Base-by-base conservation (phyloP, 768 basidiomycete genomes). In the Pholiota microspora region DNA sequence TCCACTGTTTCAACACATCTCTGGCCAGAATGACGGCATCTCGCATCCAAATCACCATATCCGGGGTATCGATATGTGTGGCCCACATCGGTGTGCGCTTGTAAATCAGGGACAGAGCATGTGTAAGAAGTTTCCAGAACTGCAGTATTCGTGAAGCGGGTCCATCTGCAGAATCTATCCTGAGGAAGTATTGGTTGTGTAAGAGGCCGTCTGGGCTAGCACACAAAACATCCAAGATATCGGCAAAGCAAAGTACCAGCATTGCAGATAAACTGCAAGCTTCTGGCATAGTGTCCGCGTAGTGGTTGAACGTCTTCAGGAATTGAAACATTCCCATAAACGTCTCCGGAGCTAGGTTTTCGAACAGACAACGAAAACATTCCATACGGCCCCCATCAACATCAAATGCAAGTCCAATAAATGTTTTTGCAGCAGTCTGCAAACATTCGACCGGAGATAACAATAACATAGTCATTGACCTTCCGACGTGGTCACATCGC, bases 11-110 rank as follows among this genome's bases (percentile, higher is more conserved):
- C 45, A 97, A 71, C 76, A 97, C 80, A 62, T 95, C 90, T 60
- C 89, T 74, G 7, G 88, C 94, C 63, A 97, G 94, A 59, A 98
- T 94, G 49, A 98, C 77, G 2, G 95, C 97, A 66, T 98, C 97
- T 52, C 95, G 84, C 97, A 99, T 98, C 97, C 97, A 99, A 28
- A 85, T 81, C 12, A 89, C 80, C 95, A 99, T 97, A 53, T 86
- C 85, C 24, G 85, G 81, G 61, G 83, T 85, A 51, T 89, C 86
- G 68, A 91, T 91, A 67, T 79, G 88, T 7, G 74, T 68, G 0
- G 97, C 82, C 97, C 97, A 99, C 12, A 75, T 64, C 0, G 87
- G 88, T 2, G 94, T 94, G 49, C 82, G 80, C 64, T 82, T 85
- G 74, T 97, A 98, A 58, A 99, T 93, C 49, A 88, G 77, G 0